These are phyloP conservation scores for Boletus rufocinnamomeus DNA, from an alignment of 768 basidiomycete genomes.

Conservation along the genomic window DNA sequence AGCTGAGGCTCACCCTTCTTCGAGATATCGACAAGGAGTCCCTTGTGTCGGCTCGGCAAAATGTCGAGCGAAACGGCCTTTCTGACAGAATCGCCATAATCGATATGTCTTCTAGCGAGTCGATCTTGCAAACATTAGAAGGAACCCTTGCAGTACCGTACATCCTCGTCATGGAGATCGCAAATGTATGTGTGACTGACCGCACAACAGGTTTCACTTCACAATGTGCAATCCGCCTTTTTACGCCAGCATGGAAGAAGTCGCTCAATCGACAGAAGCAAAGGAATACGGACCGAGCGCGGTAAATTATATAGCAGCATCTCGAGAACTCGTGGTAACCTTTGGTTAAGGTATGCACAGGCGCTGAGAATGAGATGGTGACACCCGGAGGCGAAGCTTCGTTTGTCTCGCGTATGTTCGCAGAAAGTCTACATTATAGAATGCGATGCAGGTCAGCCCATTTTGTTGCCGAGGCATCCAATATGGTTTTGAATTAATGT, in stretches of 20 bases:
- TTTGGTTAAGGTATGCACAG: conserved; percentile 72
- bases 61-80: conserved; percentile 61
- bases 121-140: conserved; percentile 44
- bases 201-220: conserved; percentile 58
- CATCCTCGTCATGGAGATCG: not conserved
- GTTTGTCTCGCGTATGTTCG: conserved; percentile 78
- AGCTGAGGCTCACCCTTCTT: not conserved
- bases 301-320: conserved; percentile 43
- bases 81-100: conserved; percentile 51
- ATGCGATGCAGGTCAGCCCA: conserved; percentile 55
- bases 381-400: conserved; percentile 80
- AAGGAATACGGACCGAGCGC: conserved; percentile 73
- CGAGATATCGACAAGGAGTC: conserved; percentile 76
- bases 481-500: not conserved
- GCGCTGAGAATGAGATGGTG: conserved; percentile 86
- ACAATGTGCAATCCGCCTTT: conserved; percentile 98
- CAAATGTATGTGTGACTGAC: not conserved
- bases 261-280: conserved; percentile 52
- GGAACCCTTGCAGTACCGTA: conserved; percentile 8
- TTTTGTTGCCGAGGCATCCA: not conserved
- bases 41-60: conserved; percentile 51
- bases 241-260: conserved; percentile 75
- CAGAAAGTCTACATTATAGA: conserved; percentile 61
- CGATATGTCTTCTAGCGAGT: conserved; percentile 36
- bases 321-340: not conserved